Percentiles rank a stretch among this genome's conserved stretches.
These are phyloP conservation scores for Fremontodendron californicum DNA, from an alignment of 345 rosid species.

Conservation along the genomic window DNA sequence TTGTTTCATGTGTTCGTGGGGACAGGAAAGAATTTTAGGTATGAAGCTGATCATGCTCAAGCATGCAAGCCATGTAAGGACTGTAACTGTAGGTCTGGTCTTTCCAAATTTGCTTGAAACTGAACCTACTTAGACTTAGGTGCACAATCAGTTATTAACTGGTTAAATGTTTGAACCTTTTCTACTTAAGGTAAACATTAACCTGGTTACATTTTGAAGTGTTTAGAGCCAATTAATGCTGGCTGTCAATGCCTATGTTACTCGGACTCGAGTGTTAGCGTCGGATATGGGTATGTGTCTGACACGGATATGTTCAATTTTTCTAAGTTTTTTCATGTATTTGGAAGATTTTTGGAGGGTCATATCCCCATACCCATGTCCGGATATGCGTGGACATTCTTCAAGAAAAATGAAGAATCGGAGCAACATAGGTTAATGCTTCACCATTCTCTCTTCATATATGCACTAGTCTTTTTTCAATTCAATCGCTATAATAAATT, in stretches of 20 bases:
- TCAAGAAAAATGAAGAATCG: no score
- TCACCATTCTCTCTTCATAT: constrained; percentile 14
- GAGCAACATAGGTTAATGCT: no score
- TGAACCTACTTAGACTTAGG: background rate
- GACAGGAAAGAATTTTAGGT: background rate
- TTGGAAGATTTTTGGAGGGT: no score
- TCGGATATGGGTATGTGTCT: no score
- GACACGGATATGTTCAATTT: no score
- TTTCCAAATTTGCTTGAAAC: background rate
- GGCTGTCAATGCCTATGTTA: no score
- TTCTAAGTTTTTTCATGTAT: no score
- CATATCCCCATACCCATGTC: no score
- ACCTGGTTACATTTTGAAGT: constrained; percentile 1
- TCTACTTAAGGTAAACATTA: background rate
- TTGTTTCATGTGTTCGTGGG: background rate
- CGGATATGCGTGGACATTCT: no score
- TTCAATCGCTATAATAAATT: constrained; percentile 8
- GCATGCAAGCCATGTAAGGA: background rate
- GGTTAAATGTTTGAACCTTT: background rate
- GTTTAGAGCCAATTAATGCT: constrained; percentile 15
- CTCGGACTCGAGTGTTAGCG: no score
- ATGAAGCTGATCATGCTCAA: background rate
- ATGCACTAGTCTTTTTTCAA: constrained; percentile 17
- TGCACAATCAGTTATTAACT: background rate
- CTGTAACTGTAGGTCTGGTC: background rate